Evolutionary conservation across 768 basidiomycete species (phyloP).

Genomic region (Suillus clintonianus): DNA sequence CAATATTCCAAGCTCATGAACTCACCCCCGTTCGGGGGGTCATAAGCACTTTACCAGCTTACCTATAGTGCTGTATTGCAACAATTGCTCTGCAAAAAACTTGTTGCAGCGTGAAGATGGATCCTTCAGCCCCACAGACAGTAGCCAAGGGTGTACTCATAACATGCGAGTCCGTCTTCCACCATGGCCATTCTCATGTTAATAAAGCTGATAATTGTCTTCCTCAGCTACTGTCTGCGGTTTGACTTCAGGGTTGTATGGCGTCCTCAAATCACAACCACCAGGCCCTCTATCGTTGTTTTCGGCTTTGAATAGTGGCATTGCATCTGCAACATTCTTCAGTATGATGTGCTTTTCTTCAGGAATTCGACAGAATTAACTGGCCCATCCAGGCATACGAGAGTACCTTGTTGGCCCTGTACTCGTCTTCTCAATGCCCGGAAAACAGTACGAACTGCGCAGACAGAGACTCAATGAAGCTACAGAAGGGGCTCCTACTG

Average conservation of each 20-base stretch:
- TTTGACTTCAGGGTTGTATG: slow-evolving; percentile 42
- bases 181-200: slow-evolving; percentile 10
- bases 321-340: slow-evolving; percentile 78
- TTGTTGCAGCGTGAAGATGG: slow-evolving; percentile 18
- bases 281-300: slow-evolving; percentile 52
- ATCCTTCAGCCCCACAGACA: slow-evolving; percentile 37
- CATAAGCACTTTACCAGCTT: background rate
- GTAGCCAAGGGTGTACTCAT: slow-evolving; percentile 59
- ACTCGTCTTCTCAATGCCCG: slow-evolving; percentile 46
- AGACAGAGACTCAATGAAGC: slow-evolving; percentile 34
- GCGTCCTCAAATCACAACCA: slow-evolving; percentile 48
- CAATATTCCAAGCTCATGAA: background rate
- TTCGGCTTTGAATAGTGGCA: slow-evolving; percentile 70
- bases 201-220: slow-evolving; percentile 29
- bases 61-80: no score
- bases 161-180: slow-evolving; percentile 81
- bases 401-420: slow-evolving; percentile 76
- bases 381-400: slow-evolving; percentile 54
- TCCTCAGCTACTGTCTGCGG: slow-evolving; percentile 60
- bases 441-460: slow-evolving; percentile 47
- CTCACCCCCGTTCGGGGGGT: slow-evolving; percentile 7
- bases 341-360: slow-evolving; percentile 45
- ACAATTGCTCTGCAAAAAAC: background rate
- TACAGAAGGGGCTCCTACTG: slow-evolving; percentile 16
- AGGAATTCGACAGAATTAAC: background rate